These are phyloP conservation scores for Gossypium herbaceum DNA, from an alignment of 345 rosid species.

Conservation along the genomic window DNA sequence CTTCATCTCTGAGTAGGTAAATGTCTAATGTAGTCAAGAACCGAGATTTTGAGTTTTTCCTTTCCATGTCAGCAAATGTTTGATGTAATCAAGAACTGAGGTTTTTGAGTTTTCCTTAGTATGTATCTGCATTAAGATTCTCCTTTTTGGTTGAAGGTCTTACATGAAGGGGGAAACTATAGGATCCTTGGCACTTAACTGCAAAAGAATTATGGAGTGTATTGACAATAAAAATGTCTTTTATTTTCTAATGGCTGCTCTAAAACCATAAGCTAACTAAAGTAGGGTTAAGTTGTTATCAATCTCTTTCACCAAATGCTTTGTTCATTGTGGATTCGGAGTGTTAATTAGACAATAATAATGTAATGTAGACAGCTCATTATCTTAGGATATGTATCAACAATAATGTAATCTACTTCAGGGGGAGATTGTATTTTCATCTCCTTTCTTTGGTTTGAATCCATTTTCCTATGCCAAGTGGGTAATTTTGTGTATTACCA, in stretches of 20 bases:
- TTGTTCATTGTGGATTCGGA: background rate
- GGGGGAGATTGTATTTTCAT: background rate
- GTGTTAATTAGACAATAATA: background rate
- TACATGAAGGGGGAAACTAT: background rate
- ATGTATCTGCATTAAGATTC: background rate
- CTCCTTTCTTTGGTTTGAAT: background rate
- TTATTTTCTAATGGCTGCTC: background rate
- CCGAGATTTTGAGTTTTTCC: background rate
- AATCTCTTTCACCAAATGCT: background rate
- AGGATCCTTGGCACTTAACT: background rate
- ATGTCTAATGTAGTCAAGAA: background rate
- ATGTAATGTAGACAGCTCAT: background rate
- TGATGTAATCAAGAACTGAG: background rate
- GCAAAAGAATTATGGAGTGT: background rate
- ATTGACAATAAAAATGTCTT: background rate
- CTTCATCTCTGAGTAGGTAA: background rate
- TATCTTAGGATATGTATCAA: background rate
- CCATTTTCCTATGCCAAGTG: conserved; percentile 1
- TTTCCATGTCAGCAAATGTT: background rate
- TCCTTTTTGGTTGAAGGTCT: background rate
- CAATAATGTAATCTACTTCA: background rate
- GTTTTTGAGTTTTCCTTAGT: background rate
- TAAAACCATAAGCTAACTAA: background rate
- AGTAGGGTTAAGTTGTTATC: background rate
- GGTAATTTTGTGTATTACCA: background rate